phyloP scores from a whole-genome alignment of 345 rosid genomes.

The Boechera stricta region DNA sequence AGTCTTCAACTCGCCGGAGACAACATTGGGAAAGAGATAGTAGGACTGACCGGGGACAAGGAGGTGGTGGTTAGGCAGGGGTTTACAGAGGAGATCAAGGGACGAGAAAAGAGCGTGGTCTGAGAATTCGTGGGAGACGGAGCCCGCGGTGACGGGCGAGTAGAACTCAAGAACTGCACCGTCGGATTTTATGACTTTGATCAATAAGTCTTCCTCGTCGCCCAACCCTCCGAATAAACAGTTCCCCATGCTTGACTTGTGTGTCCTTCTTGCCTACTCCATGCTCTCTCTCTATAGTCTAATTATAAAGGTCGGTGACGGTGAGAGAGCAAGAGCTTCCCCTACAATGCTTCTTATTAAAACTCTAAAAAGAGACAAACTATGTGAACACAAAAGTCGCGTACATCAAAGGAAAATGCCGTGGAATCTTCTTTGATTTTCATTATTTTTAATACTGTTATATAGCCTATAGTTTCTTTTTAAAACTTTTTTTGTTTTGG shows the following conservation, averaged over 20 bases:
- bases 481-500: not conserved
- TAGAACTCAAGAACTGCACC: constrained; percentile 71
- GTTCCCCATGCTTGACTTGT: constrained; percentile 64
- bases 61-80: constrained; percentile 53
- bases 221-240: constrained; percentile 80
- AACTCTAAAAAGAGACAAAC: not conserved
- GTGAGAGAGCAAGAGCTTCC: constrained; percentile 19
- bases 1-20: constrained; percentile 35
- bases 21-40: constrained; percentile 57
- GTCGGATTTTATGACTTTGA: constrained; percentile 59
- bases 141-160: constrained; percentile 62
- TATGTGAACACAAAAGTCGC: constrained; percentile 35
- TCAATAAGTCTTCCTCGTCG: constrained; percentile 44
- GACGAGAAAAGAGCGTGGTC: constrained; percentile 64
- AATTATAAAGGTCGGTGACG: constrained; percentile 21
- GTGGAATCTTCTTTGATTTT: constrained; percentile 37
- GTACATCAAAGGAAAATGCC: constrained; percentile 22
- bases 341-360: constrained; percentile 4
- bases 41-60: constrained; percentile 63
- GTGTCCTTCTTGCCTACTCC: constrained; percentile 11
- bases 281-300: constrained; percentile 1
- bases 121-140: constrained; percentile 60
- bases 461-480: constrained; percentile 2
- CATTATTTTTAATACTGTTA: not conserved
- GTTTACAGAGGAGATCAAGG: constrained; percentile 57